A percentile compares a stretch with the other conserved stretches of the same genome.
Conservation (phyloP, 2,329 filamentous ascomycete species). For the Albophoma yamanashiensis region DNA sequence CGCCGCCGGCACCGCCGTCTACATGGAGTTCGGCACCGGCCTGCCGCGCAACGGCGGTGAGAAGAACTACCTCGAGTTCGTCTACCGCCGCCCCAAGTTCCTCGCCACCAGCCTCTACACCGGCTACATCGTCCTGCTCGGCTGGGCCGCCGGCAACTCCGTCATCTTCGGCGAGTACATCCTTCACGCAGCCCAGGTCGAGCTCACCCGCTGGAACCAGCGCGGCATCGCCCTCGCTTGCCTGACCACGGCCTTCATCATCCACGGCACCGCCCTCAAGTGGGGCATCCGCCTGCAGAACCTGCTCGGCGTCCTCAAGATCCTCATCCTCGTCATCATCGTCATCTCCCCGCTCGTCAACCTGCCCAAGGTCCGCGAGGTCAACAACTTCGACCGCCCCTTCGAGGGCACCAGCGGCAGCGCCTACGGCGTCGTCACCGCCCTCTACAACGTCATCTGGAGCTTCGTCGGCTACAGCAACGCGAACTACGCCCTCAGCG, state of each 20-base stretch:
- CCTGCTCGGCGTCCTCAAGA: slow-evolving; percentile 52
- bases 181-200: slow-evolving; percentile 50
- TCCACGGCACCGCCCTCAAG: slow-evolving; percentile 53
- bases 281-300: slow-evolving; percentile 61
- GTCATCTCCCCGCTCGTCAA: slow-evolving; percentile 52
- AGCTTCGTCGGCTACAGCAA: slow-evolving; percentile 59
- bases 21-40: slow-evolving; percentile 55
- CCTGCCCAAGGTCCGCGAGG: slow-evolving; percentile 44
- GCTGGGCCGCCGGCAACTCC: slow-evolving; percentile 56
- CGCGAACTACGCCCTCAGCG: slow-evolving; percentile 55
- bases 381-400: slow-evolving; percentile 51
- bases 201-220: slow-evolving; percentile 57
- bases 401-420: slow-evolving; percentile 57
- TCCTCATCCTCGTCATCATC: slow-evolving; percentile 55
- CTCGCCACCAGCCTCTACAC: slow-evolving; percentile 50
- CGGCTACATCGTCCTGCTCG: slow-evolving; percentile 51
- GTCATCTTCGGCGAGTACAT: slow-evolving; percentile 64
- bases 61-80: slow-evolving; percentile 58
- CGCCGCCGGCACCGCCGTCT: slow-evolving; percentile 50
- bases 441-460: slow-evolving; percentile 63
- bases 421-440: slow-evolving; percentile 57
- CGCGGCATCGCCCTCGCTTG: slow-evolving; percentile 56
- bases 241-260: slow-evolving; percentile 52
- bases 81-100: slow-evolving; percentile 50
- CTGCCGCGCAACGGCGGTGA: slow-evolving; percentile 55